These are phyloP conservation scores for Penicillium thymicola DNA, from an alignment of 2,329 filamentous ascomycete species.

Conservation along the genomic window DNA sequence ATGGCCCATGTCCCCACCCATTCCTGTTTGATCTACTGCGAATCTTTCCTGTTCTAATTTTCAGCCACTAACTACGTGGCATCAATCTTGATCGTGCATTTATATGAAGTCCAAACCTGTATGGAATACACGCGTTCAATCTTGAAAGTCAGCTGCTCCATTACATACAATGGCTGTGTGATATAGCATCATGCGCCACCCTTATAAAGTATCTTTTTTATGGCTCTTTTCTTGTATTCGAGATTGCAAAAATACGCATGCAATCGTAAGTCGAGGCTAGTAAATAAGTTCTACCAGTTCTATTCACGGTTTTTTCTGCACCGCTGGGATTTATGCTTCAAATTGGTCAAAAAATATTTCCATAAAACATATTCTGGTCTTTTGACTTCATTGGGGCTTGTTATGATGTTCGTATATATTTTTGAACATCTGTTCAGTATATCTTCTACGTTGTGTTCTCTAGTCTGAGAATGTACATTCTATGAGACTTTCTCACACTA, in stretches of 20 bases:
- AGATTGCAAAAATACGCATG: not conserved
- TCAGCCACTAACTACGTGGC: not conserved
- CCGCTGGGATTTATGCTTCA: too few relatives aligned
- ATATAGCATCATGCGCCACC: not conserved
- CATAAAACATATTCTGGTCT: not conserved
- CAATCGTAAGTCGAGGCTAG: too few relatives aligned
- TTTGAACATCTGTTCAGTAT: not conserved
- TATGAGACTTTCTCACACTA: not conserved
- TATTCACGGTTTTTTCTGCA: not conserved
- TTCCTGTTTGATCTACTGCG: slow-evolving; percentile 1
- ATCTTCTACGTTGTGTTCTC: not conserved
- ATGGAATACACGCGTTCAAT: not conserved
- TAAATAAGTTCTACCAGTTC: not conserved
- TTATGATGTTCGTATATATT: not conserved
- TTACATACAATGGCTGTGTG: not conserved
- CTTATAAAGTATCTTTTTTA: not conserved
- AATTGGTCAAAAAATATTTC: not conserved
- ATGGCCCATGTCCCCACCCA: not conserved
- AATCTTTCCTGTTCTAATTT: not conserved
- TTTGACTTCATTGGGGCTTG: not conserved
- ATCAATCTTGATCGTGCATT: not conserved
- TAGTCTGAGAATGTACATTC: not conserved
- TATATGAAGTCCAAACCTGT: not conserved
- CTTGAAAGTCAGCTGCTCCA: not conserved
- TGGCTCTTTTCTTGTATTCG: not conserved